Percentiles rank a stretch among this genome's conserved stretches.
Conservation (phyloP, 768 basidiomycete species). For the Pulveroboletus sp. region DNA sequence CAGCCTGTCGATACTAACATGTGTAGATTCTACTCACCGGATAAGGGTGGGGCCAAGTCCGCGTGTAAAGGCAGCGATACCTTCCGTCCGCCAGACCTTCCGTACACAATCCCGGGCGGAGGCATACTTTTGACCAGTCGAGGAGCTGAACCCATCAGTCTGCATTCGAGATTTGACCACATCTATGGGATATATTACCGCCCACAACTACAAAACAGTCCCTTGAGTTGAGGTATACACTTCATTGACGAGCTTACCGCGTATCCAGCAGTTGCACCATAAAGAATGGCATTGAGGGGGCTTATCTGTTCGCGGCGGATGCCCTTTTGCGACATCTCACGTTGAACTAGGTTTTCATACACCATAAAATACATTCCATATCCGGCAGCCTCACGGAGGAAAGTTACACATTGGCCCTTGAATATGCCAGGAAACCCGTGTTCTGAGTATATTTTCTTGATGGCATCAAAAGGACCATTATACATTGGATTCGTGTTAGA, state of each 20-base stretch:
- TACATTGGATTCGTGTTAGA: slow-evolving; percentile 72
- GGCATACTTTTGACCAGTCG: slow-evolving; percentile 76
- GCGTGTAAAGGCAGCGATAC: slow-evolving; percentile 79
- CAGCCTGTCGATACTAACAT: slow-evolving; percentile 1
- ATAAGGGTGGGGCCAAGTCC: slow-evolving; percentile 92
- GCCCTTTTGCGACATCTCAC: slow-evolving; percentile 70
- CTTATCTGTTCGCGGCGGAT: slow-evolving; percentile 73
- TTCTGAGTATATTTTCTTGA: slow-evolving; percentile 71
- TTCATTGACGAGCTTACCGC: slow-evolving; percentile 47
- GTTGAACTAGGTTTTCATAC: slow-evolving; percentile 89
- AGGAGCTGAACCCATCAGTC: slow-evolving; percentile 79
- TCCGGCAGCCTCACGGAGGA: slow-evolving; percentile 75
- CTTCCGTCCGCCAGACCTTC: slow-evolving; percentile 80
- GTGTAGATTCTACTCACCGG: slow-evolving; percentile 47
- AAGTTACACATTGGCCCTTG: slow-evolving; percentile 89
- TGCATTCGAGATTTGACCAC: slow-evolving; percentile 97
- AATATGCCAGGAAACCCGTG: slow-evolving; percentile 83
- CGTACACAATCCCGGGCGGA: slow-evolving; percentile 80
- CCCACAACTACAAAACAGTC: slow-evolving; percentile 59
- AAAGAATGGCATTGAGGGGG: slow-evolving; percentile 73
- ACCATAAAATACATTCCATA: slow-evolving; percentile 88
- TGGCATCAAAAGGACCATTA: slow-evolving; percentile 81
- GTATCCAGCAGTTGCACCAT: slow-evolving; percentile 90
- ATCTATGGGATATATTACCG: slow-evolving; percentile 92
- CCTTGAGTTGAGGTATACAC: slow-evolving; percentile 7